A percentile compares a stretch with the other conserved stretches of the same genome.
phyloP scores from a whole-genome alignment of 805 yeast genomes.

The Nakazawaea siamensis region DNA sequence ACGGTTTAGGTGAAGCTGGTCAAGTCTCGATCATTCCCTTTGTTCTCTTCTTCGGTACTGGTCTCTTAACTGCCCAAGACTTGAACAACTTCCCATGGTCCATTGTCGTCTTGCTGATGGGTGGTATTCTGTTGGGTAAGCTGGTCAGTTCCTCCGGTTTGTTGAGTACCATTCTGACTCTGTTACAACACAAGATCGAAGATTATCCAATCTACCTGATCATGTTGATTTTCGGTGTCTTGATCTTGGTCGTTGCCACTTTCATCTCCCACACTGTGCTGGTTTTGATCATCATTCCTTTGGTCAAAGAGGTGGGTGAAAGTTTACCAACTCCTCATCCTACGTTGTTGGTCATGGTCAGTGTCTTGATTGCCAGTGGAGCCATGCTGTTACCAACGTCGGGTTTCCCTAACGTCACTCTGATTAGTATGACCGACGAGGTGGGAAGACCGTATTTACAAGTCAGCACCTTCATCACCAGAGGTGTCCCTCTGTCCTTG shows the following conservation, averaged over 20 bases:
- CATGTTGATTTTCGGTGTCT: constrained; percentile 38
- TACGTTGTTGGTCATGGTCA: constrained; percentile 37
- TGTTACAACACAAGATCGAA: constrained; percentile 33
- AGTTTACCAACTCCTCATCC: constrained; percentile 38
- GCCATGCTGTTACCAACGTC: constrained; percentile 52
- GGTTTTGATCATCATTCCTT: constrained; percentile 42
- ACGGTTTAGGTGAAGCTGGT: constrained; percentile 40
- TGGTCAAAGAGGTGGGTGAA: constrained; percentile 41
- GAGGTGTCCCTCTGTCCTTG: constrained; percentile 44
- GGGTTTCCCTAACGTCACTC: constrained; percentile 51
- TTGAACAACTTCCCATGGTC: constrained; percentile 47
- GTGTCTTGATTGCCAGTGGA: constrained; percentile 42
- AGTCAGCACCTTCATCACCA: constrained; percentile 38
- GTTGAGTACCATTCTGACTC: constrained; percentile 34
- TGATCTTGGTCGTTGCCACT: constrained; percentile 43
- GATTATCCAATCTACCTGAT: constrained; percentile 35
- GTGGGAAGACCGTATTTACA: constrained; percentile 42
- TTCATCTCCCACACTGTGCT: constrained; percentile 50
- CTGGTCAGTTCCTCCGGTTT: constrained; percentile 43
- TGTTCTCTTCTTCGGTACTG: constrained; percentile 40
- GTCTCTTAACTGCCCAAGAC: constrained; percentile 37
- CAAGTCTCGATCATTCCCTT: constrained; percentile 39
- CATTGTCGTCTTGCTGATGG: constrained; percentile 47
- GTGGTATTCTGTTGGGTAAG: constrained; percentile 45
- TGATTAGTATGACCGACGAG: constrained; percentile 47